Percentiles rank a stretch among this genome's conserved stretches.
phyloP scores from a whole-genome alignment of 345 rosid genomes.

The Gynandropsis gynandra region DNA sequence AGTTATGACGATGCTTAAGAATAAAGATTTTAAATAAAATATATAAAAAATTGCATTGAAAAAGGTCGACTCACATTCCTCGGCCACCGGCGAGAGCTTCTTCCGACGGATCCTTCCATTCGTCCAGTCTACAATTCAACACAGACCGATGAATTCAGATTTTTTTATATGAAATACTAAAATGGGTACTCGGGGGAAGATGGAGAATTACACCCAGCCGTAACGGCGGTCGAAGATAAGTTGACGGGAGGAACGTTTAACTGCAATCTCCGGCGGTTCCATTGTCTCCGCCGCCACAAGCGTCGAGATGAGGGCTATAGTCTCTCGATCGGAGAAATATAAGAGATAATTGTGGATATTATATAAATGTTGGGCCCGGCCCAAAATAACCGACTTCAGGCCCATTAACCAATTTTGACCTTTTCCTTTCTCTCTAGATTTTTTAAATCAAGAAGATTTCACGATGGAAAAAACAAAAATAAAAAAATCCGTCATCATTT shows the following conservation, averaged over 20 bases:
- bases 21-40: too few relatives aligned
- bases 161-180: background rate
- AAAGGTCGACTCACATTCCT: conserved; percentile 42
- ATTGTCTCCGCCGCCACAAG: background rate
- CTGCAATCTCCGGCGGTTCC: conserved; percentile 17
- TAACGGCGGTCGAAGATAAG: conserved; percentile 65
- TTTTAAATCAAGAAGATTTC: too few relatives aligned
- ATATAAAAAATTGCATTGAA: background rate
- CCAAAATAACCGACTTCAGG: background rate
- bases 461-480: too few relatives aligned
- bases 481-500: too few relatives aligned
- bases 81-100: conserved; percentile 73
- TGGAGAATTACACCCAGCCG: conserved; percentile 57
- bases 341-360: background rate
- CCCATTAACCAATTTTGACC: too few relatives aligned
- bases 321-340: background rate
- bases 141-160: background rate
- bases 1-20: too few relatives aligned
- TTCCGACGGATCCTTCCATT: conserved; percentile 65
- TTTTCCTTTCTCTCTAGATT: too few relatives aligned
- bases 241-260: conserved; percentile 29
- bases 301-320: too few relatives aligned
- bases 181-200: background rate
- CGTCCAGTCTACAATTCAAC: conserved; percentile 37
- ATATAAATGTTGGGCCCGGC: background rate